Base-by-base conservation (phyloP, 495 filamentous ascomycete species). In the Hapsidospora chrysogenum region DNA sequence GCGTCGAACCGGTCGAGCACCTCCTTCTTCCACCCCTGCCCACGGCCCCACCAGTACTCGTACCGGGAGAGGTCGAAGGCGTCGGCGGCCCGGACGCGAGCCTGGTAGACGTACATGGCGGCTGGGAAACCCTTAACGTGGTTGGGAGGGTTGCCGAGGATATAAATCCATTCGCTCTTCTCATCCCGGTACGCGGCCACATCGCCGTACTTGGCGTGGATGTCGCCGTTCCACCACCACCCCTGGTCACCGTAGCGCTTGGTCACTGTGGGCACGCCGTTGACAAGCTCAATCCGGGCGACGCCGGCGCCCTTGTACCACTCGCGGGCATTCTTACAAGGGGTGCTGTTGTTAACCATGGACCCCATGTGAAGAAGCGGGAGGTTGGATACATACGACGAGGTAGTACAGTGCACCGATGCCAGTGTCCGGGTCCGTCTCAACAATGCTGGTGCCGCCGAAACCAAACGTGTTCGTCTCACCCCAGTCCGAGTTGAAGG, bases 21-120 rank as follows among this genome's bases (percentile, higher is more conserved):
- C 30, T 46, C 29, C 1, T 26, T 31, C 31, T 44, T 51, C 52
- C 52, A 58, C 0, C 54, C 52, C 11, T 44, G 38, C 14, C 31
- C 17, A 3, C 36, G 37, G 4, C 54, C 57, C 44, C 50, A 57
- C 42, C 46, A 60, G 36, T 60, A 60, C 39, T 58, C 45, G 31
- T 60, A 58, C 36, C 36, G 39, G 6, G 18, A 19, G 33, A 56
- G 19, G 15, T 58, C 45, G 22, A 53, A 57, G 0, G 55, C 53
- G 3, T 49, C 43, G 4, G 43, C 32, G 1, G 56, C 53, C 8
- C 41, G 41, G 5, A 58, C 56, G 14, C 56, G 43, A 9, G 47
- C 42, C 33, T 57, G 45, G 31, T 58, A 60, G 14, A 51, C 42
- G 37, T 58, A 58, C 16, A 49, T 39, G 3, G 36, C 31, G 21